phyloP scores from a whole-genome alignment of 305 asterid genomes.

The Fraxinus greggii region DNA sequence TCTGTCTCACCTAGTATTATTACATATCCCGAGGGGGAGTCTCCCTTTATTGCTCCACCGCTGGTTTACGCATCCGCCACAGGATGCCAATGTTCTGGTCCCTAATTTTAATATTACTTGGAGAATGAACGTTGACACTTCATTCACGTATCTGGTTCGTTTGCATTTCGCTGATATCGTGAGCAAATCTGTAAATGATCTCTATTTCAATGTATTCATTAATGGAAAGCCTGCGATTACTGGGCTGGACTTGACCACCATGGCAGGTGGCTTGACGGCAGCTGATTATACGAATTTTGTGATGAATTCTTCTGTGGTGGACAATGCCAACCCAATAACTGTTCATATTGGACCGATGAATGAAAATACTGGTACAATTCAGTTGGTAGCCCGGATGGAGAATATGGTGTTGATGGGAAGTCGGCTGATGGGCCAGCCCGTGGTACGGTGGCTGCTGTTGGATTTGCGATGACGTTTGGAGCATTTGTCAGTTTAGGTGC shows the following conservation, averaged over 20 bases:
- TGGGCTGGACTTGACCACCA: constrained; percentile 62
- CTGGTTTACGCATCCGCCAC: constrained; percentile 71
- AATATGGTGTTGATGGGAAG: constrained; percentile 52
- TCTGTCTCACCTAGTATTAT: constrained; percentile 51
- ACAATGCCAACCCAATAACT: constrained; percentile 47
- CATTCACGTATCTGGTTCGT: constrained; percentile 69
- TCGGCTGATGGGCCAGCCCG: constrained; percentile 30
- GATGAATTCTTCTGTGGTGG: constrained; percentile 53
- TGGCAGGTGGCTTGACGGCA: constrained; percentile 47
- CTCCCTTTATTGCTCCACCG: constrained; percentile 84
- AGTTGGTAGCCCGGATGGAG: constrained; percentile 75
- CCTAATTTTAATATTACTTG: constrained; percentile 75
- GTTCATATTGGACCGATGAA: constrained; percentile 73
- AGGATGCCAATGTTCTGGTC: constrained; percentile 45
- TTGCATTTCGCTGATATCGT: constrained; percentile 83
- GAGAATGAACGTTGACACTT: constrained; percentile 53
- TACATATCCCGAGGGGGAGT: constrained; percentile 63
- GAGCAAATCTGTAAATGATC: constrained; percentile 69
- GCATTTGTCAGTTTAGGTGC: constrained; percentile 87
- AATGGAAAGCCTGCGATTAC: constrained; percentile 61
- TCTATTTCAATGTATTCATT: constrained; percentile 78
- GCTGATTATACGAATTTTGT: constrained; percentile 78
- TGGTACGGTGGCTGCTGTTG: constrained; percentile 77
- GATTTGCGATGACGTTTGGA: constrained; percentile 96
- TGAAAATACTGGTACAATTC: constrained; percentile 57